Evolutionary conservation across 805 yeast species (phyloP).

Genomic region (Spathaspora gorwiae): DNA sequence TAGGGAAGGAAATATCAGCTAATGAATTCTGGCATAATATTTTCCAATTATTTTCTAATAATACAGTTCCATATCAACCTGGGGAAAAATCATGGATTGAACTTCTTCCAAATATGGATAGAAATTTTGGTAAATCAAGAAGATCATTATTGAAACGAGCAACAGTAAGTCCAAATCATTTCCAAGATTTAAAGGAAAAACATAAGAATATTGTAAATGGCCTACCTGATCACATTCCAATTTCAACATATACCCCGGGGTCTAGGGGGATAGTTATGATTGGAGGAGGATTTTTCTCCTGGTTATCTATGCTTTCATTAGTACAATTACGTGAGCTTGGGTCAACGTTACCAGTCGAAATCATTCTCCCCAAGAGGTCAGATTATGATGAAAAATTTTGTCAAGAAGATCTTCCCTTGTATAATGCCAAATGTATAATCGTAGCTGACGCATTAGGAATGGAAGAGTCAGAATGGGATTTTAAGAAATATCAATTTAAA

Average conservation of each 20-base stretch:
- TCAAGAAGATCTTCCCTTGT: constrained; percentile 35
- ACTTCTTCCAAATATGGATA: neutral
- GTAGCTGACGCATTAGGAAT: constrained; percentile 26
- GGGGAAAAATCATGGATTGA: neutral
- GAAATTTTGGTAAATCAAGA: neutral
- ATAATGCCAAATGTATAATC: constrained; percentile 44
- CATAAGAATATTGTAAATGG: constrained; percentile 4
- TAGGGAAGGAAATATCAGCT: no score
- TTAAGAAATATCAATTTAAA: constrained; percentile 48
- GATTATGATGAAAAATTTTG: constrained; percentile 44
- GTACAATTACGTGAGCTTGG: constrained; percentile 43
- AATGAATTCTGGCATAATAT: neutral
- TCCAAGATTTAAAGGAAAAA: constrained; percentile 9
- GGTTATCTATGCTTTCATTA: constrained; percentile 47
- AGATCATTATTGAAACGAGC: neutral
- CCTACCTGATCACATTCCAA: constrained; percentile 20
- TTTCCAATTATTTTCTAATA: neutral
- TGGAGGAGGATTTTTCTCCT: constrained; percentile 49
- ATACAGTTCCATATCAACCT: neutral
- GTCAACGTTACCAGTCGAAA: constrained; percentile 45
- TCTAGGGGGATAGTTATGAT: constrained; percentile 42
- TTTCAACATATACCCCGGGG: constrained; percentile 27
- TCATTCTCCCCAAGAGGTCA: constrained; percentile 38
- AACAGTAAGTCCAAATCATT: constrained; percentile 9
- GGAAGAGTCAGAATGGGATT: constrained; percentile 11